Evolutionary conservation across 2,329 filamentous ascomycete species (phyloP).

Genomic region (Fusarium illudens): DNA sequence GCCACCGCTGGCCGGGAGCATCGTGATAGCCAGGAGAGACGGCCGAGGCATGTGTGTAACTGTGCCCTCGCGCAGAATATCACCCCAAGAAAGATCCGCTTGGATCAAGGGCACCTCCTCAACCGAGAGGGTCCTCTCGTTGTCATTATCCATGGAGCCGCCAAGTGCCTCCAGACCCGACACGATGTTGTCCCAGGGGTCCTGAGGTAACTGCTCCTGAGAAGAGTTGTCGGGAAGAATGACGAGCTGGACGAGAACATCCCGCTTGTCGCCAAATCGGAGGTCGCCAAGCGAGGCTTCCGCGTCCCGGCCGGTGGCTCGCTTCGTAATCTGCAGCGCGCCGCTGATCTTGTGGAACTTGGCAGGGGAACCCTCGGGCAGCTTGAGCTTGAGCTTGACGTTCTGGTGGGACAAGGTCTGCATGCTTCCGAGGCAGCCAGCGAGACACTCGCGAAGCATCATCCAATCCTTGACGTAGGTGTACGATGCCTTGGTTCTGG

Average conservation of each 20-base stretch:
- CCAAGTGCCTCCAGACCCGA: slow-evolving; percentile 94
- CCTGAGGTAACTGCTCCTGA: slow-evolving; percentile 87
- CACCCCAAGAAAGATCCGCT: slow-evolving; percentile 91
- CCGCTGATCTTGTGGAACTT: slow-evolving; percentile 99
- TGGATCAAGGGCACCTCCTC: slow-evolving; percentile 96
- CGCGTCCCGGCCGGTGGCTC: slow-evolving; percentile 91
- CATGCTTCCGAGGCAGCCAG: slow-evolving; percentile 88
- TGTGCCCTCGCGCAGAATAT: slow-evolving; percentile 89
- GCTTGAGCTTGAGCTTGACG: slow-evolving; percentile 90
- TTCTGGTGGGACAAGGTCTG: slow-evolving; percentile 98
- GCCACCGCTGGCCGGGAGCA: slow-evolving; percentile 76
- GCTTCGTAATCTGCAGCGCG: slow-evolving; percentile 93
- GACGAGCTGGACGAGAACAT: slow-evolving; percentile 92
- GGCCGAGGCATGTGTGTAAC: slow-evolving; percentile 87
- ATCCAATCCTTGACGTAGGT: slow-evolving; percentile 99
- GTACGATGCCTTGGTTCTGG: slow-evolving; percentile 94
- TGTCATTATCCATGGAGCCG: slow-evolving; percentile 85
- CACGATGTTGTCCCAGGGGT: slow-evolving; percentile 97
- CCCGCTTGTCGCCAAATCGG: slow-evolving; percentile 92
- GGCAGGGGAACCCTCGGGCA: slow-evolving; percentile 95
- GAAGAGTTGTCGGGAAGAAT: slow-evolving; percentile 86
- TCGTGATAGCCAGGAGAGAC: slow-evolving; percentile 92
- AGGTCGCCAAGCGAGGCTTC: slow-evolving; percentile 92
- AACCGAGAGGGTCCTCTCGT: slow-evolving; percentile 82
- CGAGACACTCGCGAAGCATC: slow-evolving; percentile 97